Evolutionary conservation across 2,329 filamentous ascomycete genomes (phyloP), one percentile per base, ranked within the genome.

Genomic region (Apiospora pterosperma): DNA sequence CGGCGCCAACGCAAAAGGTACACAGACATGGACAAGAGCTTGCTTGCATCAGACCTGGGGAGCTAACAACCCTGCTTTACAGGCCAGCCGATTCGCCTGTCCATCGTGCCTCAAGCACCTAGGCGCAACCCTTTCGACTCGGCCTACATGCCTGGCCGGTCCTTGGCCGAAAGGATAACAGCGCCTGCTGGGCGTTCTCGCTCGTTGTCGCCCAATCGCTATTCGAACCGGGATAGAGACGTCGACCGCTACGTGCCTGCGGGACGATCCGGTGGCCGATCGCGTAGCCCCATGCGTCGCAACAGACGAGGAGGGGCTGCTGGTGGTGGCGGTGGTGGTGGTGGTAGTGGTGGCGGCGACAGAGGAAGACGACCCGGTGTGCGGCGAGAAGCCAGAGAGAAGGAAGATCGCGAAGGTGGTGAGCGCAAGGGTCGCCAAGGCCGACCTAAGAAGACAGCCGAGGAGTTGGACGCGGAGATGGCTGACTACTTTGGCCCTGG

Each of bases 401-500:
- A 68, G 64, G 65, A 77, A 66, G 80, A 78, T 69, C 79, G 76
- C 16, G 76, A 79, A 44, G 76, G 76, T 31, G 77, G 76, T 25
- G 78, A 77, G 77, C 66, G 80, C 66, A 72, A 36, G 81, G 81
- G 55, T 59, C 82, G 80, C 21, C 84, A 86, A 62, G 84, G 85
- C 42, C 85, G 92, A 60, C 84, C 88, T 2, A 90, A 88, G 78
- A 97, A 97, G 85, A 97, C 94, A 0, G 91, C 93, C 70, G 92
- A 97, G 72, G 92, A 97, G 76, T 83, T 97, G 44, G 94, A 97
- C 76, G 92, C 92, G n/a, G 94, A 97, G 79, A 97, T 97, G 94
- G 93, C 90, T 36, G 92, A 97, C 74, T 97, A 97, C 77, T 97
- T 93, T 82, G 89, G 85, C 36, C 81, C 80, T 31, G 76, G 77